Evolutionary conservation across 345 rosid species (phyloP).

Genomic region (Acer yangbiense): DNA sequence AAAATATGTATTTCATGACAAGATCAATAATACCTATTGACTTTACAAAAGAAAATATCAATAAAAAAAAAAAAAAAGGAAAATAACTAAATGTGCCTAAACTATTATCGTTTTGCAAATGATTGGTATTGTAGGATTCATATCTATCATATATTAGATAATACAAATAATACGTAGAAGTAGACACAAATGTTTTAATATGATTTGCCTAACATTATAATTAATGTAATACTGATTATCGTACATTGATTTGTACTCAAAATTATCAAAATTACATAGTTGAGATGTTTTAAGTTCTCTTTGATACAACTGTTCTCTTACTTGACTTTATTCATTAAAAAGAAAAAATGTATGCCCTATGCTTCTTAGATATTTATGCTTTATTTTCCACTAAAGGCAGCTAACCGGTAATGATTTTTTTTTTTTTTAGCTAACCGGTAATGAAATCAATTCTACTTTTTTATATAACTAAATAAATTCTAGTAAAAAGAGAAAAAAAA

Average conservation of each 20-base stretch:
- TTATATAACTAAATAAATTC: too few relatives aligned
- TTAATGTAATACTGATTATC: background rate
- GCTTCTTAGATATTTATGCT: background rate
- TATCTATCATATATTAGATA: background rate
- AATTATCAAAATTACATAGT: background rate
- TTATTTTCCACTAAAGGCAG: too few relatives aligned
- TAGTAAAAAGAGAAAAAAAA: too few relatives aligned
- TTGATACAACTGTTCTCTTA: too few relatives aligned
- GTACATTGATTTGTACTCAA: background rate
- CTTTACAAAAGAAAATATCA: background rate
- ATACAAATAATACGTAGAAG: background rate
- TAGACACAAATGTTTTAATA: background rate
- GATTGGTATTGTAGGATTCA: constrained; percentile 3
- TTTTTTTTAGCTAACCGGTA: too few relatives aligned
- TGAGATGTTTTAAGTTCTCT: too few relatives aligned
- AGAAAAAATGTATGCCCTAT: background rate
- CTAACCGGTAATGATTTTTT: too few relatives aligned
- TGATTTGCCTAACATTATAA: background rate
- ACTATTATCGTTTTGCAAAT: background rate
- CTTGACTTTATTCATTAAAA: too few relatives aligned
- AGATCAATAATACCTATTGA: background rate
- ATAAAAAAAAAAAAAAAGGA: too few relatives aligned
- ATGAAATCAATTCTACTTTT: too few relatives aligned
- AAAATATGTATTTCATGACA: background rate
- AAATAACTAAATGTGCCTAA: background rate